Base-by-base conservation (phyloP, 2,329 filamentous ascomycete species). In the Teratosphaeria gauchensis region DNA sequence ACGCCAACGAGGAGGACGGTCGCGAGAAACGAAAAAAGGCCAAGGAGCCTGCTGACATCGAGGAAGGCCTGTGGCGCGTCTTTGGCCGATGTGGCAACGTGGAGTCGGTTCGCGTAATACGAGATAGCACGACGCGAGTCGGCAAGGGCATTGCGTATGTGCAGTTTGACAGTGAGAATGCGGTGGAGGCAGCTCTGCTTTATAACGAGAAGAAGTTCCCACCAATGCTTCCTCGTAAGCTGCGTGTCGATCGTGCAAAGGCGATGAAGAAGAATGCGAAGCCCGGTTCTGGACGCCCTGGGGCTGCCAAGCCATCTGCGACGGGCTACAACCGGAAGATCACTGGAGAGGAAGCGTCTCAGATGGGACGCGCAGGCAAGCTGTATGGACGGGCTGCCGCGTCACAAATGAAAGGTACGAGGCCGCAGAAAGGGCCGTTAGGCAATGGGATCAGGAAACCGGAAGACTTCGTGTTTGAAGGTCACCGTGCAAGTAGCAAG, bases 61-160 rank as follows among this genome's bases (percentile, higher is more conserved):
- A 97, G 73, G 94, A 99, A 76, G 94, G 94, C 5, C 81, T 96
- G 1, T 96, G 91, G 91, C 82, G 85, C 53, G 86, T 87, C 21
- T 95, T 95, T 69, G 77, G 80, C 61, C 84, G 88, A 71, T 86
- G 82, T 61, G 92, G 92, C 64, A 88, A 83, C 63, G 89, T 99
- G 12, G 92, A 99, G 75, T 95, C 87, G 69, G 95, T 99, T 38
- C 88, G 94, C 35, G 91, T 99, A 21, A 84, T 96, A 55, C 85
- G 94, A 58, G 94, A 99, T 70, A 80, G 89, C 62, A 87, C 88
- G 65, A 99, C 95, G 7, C 84, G 95, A 55, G 90, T 99, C 32
- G 91, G 94, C 68, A 99, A 99, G 73, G 94, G 94, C 4, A 90
- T 99, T 70, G 95, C 95, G 62, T 99, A 99, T 69, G 92, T 99